phyloP scores from a whole-genome alignment of 495 filamentous ascomycete species.

The Penicillium canariense region DNA sequence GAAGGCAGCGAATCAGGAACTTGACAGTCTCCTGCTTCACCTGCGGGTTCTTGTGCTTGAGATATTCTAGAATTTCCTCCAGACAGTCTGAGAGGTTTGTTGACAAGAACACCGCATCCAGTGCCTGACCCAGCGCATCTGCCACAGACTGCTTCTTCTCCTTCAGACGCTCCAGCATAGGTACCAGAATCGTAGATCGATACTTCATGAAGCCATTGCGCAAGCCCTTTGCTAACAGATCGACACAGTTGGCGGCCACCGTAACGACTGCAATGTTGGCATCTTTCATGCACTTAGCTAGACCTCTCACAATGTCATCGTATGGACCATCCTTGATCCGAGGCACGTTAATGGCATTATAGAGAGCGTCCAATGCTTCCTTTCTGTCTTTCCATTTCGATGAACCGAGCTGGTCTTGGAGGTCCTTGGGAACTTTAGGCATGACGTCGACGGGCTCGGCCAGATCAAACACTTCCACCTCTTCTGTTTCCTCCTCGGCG shows the following conservation, averaged over 20 bases:
- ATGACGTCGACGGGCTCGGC: constrained; percentile 86
- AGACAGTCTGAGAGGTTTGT: constrained; percentile 79
- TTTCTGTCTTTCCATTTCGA: constrained; percentile 99
- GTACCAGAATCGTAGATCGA: constrained; percentile 70
- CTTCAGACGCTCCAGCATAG: constrained; percentile 92
- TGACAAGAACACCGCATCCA: constrained; percentile 82
- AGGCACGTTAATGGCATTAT: constrained; percentile 75
- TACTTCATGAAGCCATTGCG: constrained; percentile 77
- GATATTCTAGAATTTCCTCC: constrained; percentile 81
- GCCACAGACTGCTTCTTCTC: constrained; percentile 92
- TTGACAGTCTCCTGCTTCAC: constrained; percentile 92
- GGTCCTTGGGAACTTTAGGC: constrained; percentile 77
- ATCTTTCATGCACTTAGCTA: constrained; percentile 98
- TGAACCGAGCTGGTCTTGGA: constrained; percentile 77
- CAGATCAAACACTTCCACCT: constrained; percentile 82
- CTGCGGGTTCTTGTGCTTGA: constrained; percentile 94
- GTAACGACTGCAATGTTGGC: constrained; percentile 95
- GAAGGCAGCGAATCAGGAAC: constrained; percentile 84
- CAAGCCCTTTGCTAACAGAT: constrained; percentile 85
- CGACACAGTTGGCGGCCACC: constrained; percentile 90
- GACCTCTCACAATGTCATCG: constrained; percentile 71
- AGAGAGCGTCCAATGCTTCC: constrained; percentile 84
- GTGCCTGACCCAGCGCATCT: constrained; percentile 78
- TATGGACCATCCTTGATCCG: constrained; percentile 90
- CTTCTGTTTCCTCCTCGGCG: constrained; percentile 66